Percentiles rank a stretch among this genome's conserved stretches.
Evolutionary conservation across 2,329 filamentous ascomycete genomes (phyloP).

Genomic region (Plectosphaerella cucumerina): DNA sequence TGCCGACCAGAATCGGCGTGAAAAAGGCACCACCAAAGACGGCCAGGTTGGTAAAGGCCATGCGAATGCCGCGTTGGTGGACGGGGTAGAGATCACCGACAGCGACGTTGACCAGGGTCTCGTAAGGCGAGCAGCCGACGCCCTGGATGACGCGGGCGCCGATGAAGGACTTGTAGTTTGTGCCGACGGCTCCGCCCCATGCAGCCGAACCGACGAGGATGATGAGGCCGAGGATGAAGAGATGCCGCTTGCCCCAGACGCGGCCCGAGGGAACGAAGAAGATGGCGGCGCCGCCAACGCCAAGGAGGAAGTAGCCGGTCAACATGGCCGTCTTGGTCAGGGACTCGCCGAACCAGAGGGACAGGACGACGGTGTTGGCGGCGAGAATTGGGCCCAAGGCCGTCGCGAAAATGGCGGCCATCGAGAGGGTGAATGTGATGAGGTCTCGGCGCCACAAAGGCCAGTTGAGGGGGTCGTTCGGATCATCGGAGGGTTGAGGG

Average conservation of each 20-base stretch:
- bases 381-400: slow-evolving; percentile 83
- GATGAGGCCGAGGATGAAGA: slow-evolving; percentile 73
- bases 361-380: slow-evolving; percentile 78
- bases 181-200: slow-evolving; percentile 70
- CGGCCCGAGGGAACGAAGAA: slow-evolving; percentile 83
- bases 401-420: slow-evolving; percentile 78
- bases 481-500: slow-evolving; percentile 86
- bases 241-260: slow-evolving; percentile 89
- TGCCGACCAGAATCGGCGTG: slow-evolving; percentile 87
- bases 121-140: slow-evolving; percentile 81
- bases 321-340: slow-evolving; percentile 78
- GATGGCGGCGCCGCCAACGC: slow-evolving; percentile 75
- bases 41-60: slow-evolving; percentile 69
- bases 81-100: slow-evolving; percentile 91
- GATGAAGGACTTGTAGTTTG: slow-evolving; percentile 67
- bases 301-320: slow-evolving; percentile 83
- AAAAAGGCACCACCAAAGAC: slow-evolving; percentile 55
- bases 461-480: slow-evolving; percentile 85
- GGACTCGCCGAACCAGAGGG: slow-evolving; percentile 57
- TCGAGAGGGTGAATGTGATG: slow-evolving; percentile 73
- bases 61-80: slow-evolving; percentile 76
- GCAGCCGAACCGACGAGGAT: slow-evolving; percentile 69
- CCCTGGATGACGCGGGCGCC: slow-evolving; percentile 83
- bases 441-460: slow-evolving; percentile 80
- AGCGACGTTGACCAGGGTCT: slow-evolving; percentile 82